phyloP scores from a whole-genome alignment of 169 alveolate species.

The Eimeria sp. region DNA sequence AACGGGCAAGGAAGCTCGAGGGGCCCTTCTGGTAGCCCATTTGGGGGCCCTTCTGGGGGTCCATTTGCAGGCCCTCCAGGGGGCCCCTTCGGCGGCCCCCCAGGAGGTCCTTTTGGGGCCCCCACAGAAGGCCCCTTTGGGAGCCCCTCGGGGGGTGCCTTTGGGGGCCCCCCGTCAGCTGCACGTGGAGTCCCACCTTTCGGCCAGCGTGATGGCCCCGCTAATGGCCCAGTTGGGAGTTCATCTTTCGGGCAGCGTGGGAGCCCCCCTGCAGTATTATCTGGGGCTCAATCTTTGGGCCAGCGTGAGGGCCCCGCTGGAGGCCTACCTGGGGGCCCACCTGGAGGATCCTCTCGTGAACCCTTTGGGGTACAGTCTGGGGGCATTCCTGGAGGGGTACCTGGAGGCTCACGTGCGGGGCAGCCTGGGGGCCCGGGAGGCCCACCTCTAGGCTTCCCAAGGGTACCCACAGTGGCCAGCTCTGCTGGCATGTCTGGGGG shows the following conservation, averaged over 20 bases:
- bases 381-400: not conserved
- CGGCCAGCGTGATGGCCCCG: conserved; percentile 24
- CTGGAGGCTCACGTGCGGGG: conserved; percentile 5
- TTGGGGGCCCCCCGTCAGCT: conserved; percentile 8
- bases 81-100: not conserved
- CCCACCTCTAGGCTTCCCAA: not conserved
- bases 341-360: not conserved
- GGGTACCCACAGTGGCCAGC: not conserved
- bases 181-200: conserved; percentile 13
- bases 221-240: not conserved
- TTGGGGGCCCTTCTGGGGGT: conserved; percentile 24
- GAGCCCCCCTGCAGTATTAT: not conserved
- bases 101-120: not conserved
- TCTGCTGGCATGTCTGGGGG: not conserved
- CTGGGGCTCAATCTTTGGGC: not conserved
- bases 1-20: not conserved
- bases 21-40: conserved; percentile 6
- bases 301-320: conserved; percentile 18
- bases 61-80: not conserved
- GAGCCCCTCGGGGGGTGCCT: conserved; percentile 3
- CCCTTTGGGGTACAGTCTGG: conserved; percentile 3
- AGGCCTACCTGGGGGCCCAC: not conserved
- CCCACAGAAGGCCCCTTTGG: not conserved
- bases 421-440: not conserved
- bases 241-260: not conserved